Conservation (phyloP, 495 filamentous ascomycete genomes). For the Venustampulla echinocandica region DNA sequence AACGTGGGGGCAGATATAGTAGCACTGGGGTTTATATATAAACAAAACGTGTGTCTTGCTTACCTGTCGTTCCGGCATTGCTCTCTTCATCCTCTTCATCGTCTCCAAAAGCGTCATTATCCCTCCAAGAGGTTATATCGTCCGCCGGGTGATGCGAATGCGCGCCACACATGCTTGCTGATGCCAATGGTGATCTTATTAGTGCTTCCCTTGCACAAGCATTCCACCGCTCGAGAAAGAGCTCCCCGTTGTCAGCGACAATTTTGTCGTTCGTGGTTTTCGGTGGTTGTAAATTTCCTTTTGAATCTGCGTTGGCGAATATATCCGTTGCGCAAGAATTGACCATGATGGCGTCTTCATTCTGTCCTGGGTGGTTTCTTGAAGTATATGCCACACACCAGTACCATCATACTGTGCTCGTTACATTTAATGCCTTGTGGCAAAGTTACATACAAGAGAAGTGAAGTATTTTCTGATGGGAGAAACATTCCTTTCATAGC, state of each 20-base stretch:
- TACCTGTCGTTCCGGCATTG: not conserved
- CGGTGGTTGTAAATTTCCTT: not conserved
- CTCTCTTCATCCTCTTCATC: conserved; percentile 2
- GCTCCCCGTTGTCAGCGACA: not conserved
- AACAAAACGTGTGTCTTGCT: not conserved
- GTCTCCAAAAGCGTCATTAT: not conserved
- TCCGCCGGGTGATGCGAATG: not conserved
- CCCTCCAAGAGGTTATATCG: not conserved
- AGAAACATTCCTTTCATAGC: too few relatives aligned
- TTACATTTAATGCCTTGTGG: not conserved
- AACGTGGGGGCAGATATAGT: not conserved
- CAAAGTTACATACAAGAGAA: too few relatives aligned
- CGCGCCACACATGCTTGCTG: not conserved
- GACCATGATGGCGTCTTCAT: conserved; percentile 9
- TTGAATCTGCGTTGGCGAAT: not conserved
- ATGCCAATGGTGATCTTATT: not conserved
- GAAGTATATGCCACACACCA: not conserved
- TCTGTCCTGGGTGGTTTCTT: not conserved
- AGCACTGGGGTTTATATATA: not conserved
- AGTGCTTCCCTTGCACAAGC: not conserved
- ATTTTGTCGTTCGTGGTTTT: not conserved
- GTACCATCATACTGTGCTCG: not conserved
- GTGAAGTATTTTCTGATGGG: too few relatives aligned
- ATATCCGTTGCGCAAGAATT: conserved; percentile 4
- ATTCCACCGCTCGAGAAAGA: conserved; percentile 2